phyloP scores from a whole-genome alignment of 305 asterid genomes.

The Euphrasia arctica region DNA sequence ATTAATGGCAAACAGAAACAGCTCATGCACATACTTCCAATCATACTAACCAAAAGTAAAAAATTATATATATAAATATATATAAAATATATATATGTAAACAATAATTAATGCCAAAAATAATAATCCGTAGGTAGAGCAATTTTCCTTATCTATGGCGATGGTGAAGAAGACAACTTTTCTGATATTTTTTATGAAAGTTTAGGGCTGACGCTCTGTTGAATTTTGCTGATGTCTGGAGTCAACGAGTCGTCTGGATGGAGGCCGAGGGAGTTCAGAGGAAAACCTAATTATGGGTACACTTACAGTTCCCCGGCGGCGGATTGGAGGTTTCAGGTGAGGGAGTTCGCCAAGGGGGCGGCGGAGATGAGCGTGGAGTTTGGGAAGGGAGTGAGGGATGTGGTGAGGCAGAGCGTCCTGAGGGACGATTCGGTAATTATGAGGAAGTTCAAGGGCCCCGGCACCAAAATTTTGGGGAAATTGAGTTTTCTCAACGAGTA shows the following conservation, averaged over 20 bases:
- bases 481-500: conserved; percentile 70
- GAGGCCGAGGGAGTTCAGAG: conserved; percentile 32
- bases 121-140: background rate
- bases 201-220: background rate
- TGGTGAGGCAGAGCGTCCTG: conserved; percentile 73
- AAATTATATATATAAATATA: background rate
- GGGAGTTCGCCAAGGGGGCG: conserved; percentile 91
- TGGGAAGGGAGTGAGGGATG: conserved; percentile 93
- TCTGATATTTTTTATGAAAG: background rate
- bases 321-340: conserved; percentile 65
- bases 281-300: conserved; percentile 25
- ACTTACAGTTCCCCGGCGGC: conserved; percentile 25
- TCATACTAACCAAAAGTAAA: background rate
- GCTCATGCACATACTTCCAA: conserved; percentile 26
- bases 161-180: background rate
- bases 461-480: conserved; percentile 36
- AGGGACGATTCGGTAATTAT: conserved; percentile 80
- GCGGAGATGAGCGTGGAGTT: conserved; percentile 93
- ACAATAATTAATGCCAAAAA: too few relatives aligned
- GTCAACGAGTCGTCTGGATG: conserved; percentile 57
- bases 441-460: conserved; percentile 70
- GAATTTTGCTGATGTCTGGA: conserved; percentile 8
- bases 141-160: background rate
- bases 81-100: too few relatives aligned
- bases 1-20: conserved; percentile 34